These are phyloP conservation scores for Bassia scoparia DNA, from an alignment of 148 eudicot genomes.

Conservation along the genomic window DNA sequence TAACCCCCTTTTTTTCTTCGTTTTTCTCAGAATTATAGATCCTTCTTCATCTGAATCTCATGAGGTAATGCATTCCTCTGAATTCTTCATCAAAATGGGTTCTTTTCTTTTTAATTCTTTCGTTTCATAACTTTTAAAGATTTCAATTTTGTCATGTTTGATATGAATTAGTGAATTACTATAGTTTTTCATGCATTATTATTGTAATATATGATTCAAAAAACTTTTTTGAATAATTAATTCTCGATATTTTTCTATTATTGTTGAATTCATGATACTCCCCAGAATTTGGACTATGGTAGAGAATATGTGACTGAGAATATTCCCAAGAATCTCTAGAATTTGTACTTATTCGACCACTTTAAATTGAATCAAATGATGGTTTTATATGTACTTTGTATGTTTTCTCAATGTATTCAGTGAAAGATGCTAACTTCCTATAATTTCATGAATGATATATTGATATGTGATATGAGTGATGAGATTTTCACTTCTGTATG, in stretches of 20 bases:
- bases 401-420: neutral
- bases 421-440: neutral
- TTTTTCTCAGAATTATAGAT: neutral
- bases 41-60: neutral
- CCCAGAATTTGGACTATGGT: neutral
- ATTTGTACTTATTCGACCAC: neutral
- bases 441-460: neutral
- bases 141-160: neutral
- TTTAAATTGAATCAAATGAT: neutral
- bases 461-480: neutral
- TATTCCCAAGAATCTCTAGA: neutral
- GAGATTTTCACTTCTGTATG: neutral
- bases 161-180: neutral
- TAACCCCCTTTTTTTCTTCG: neutral
- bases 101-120: neutral
- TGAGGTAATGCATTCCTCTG: conserved; percentile 12
- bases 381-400: neutral
- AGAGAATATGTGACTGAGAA: neutral
- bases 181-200: neutral
- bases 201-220: neutral
- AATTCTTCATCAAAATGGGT: neutral
- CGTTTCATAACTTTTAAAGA: neutral
- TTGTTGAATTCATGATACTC: neutral
- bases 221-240: too few species aligned
- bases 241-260: neutral